Conservation (phyloP, 2,329 filamentous ascomycete species). For the Coniochaeta ligniaria region DNA sequence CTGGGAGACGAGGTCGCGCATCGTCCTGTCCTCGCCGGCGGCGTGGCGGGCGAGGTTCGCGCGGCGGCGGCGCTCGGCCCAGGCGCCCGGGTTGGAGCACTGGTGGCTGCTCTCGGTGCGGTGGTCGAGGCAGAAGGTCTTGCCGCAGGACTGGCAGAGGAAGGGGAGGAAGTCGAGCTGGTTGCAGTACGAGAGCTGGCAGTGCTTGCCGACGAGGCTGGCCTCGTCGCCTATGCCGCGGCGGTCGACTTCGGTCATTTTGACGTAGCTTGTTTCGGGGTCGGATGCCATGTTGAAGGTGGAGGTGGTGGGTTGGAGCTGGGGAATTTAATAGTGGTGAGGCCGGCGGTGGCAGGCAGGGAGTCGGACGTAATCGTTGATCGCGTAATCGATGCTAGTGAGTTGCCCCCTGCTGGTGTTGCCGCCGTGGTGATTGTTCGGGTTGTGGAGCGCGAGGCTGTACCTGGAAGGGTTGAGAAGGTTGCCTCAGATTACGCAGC, state of each 20-base stretch:
- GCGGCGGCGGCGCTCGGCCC: conserved; percentile 50
- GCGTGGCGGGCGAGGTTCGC: conserved; percentile 46
- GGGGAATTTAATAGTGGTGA: neutral
- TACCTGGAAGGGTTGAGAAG: conserved; percentile 2
- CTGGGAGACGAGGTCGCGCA: conserved; percentile 48
- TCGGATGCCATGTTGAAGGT: conserved; percentile 42
- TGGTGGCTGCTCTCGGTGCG: conserved; percentile 77
- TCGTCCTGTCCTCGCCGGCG: conserved; percentile 44
- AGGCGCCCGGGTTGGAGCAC: conserved; percentile 53
- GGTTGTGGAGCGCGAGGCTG: neutral
- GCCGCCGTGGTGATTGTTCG: neutral
- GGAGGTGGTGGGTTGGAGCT: neutral
- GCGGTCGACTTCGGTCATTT: conserved; percentile 54
- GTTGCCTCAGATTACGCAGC: neutral
- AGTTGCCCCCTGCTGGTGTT: too few relatives aligned
- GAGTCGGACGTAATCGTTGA: neutral
- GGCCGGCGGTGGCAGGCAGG: neutral
- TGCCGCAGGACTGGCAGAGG: conserved; percentile 78
- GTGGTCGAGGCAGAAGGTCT: conserved; percentile 90
- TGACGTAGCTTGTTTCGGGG: conserved; percentile 52
- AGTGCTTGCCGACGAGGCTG: conserved; percentile 81
- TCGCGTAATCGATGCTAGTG: neutral
- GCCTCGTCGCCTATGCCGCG: conserved; percentile 50
- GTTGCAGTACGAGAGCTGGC: conserved; percentile 85
- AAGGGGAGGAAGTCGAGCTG: conserved; percentile 96